Percentiles rank a stretch among this genome's conserved stretches.
Evolutionary conservation across 139 green algal genomes (phyloP).

Genomic region (Tetradesmus lagerheimii): DNA sequence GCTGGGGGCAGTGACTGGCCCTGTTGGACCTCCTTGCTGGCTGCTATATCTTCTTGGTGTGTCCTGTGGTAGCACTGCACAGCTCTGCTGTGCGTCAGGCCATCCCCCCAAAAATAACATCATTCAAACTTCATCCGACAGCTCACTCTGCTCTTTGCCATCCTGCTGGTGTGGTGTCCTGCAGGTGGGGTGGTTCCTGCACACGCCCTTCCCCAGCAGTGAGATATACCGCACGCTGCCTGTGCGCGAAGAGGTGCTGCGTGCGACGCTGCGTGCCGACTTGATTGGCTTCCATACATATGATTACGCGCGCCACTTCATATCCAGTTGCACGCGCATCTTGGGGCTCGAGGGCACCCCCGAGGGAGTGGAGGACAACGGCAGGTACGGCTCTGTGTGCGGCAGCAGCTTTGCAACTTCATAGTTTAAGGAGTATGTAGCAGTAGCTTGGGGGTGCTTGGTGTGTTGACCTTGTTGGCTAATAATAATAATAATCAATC

Average conservation of each 20-base stretch:
- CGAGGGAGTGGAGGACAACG: constrained; percentile 96
- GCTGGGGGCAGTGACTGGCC: not conserved
- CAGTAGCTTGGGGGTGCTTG: no score
- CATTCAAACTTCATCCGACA: not conserved
- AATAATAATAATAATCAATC: no score
- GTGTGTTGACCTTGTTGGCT: no score
- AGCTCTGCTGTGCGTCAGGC: not conserved
- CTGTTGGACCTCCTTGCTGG: not conserved
- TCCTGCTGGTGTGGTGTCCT: not conserved
- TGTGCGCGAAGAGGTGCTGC: constrained; percentile 89
- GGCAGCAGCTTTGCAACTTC: not conserved
- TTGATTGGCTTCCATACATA: constrained; percentile 97
- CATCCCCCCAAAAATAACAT: not conserved
- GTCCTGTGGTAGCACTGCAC: not conserved
- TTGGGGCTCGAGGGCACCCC: constrained; percentile 92
- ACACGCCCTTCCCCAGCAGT: constrained; percentile 90
- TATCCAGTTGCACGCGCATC: constrained; percentile 91
- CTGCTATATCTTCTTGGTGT: not conserved
- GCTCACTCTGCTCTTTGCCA: not conserved
- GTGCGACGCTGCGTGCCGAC: constrained; percentile 87
- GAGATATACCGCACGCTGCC: constrained; percentile 76
- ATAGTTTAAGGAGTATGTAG: no score
- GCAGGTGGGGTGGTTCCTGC: constrained; percentile 93
- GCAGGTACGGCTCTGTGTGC: constrained; percentile 39
- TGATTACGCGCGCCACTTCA: constrained; percentile 97